Percentiles rank a stretch among this genome's conserved stretches.
These are phyloP conservation scores for Cymbopogon flexuosus DNA, from an alignment of 202 grass and related monocot genomes.

Conservation along the genomic window DNA sequence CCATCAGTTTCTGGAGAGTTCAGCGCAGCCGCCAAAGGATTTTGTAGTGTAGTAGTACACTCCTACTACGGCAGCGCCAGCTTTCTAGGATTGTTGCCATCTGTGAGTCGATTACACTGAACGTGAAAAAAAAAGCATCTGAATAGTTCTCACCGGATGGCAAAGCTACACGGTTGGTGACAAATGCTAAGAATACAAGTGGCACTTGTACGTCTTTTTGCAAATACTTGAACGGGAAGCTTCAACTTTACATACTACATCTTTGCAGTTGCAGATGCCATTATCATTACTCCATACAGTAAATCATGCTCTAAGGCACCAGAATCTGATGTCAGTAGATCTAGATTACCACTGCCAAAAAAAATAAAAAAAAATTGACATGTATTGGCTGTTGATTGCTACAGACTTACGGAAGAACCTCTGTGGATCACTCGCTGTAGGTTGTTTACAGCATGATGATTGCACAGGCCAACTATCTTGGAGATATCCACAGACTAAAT, in stretches of 20 bases:
- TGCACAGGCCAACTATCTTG: conserved; percentile 25
- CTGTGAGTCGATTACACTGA: background rate
- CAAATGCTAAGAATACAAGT: conserved; percentile 27
- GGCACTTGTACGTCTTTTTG: background rate
- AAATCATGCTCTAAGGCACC: background rate
- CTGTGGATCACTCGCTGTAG: background rate
- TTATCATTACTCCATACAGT: background rate
- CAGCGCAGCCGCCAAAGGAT: background rate
- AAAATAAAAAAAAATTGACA: background rate
- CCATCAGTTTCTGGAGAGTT: background rate
- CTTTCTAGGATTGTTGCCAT: conserved; percentile 10
- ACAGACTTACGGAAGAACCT: background rate
- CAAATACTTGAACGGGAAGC: background rate
- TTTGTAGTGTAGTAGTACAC: background rate
- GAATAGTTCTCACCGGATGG: background rate
- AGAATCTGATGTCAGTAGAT: background rate
- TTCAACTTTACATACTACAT: background rate
- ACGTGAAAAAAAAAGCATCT: background rate
- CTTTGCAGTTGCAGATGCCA: background rate
- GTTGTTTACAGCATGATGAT: background rate
- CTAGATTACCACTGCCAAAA: background rate
- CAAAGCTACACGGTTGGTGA: background rate
- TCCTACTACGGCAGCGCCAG: background rate
- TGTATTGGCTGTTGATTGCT: background rate
- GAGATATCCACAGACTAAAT: conserved; percentile 38